These are phyloP conservation scores for Candida ponderosae DNA, from an alignment of 805 yeast species.

Conservation along the genomic window DNA sequence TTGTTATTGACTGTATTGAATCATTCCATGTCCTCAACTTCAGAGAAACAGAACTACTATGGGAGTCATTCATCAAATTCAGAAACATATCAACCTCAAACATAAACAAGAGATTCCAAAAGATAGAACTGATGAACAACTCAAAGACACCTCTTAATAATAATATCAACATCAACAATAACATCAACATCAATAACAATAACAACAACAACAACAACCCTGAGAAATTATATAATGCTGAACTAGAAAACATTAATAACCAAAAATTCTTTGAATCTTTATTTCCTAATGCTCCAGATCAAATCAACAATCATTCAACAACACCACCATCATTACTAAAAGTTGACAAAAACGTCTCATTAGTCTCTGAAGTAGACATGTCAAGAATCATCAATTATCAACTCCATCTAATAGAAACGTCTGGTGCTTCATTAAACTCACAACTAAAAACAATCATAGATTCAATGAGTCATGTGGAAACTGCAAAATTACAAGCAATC, in stretches of 20 bases:
- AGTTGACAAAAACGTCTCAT: no score
- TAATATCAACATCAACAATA: no score
- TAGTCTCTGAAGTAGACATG: constrained; percentile 45
- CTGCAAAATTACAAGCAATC: constrained; percentile 33
- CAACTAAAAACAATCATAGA: constrained; percentile 32
- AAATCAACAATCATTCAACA: constrained; percentile 13
- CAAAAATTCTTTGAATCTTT: not conserved
- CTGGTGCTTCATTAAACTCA: constrained; percentile 42
- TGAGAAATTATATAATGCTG: no score
- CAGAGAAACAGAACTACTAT: constrained; percentile 35
- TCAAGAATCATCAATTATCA: constrained; percentile 44
- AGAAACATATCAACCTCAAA: constrained; percentile 17
- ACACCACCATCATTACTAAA: no score
- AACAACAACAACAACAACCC: no score
- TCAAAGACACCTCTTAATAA: not conserved
- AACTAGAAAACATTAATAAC: not conserved
- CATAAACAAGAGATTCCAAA: not conserved
- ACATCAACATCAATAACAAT: no score
- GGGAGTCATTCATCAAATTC: constrained; percentile 32
- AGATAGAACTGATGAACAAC: not conserved
- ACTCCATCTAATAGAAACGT: constrained; percentile 41
- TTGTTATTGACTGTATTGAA: constrained; percentile 30
- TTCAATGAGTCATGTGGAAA: constrained; percentile 39
- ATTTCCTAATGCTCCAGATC: not conserved
- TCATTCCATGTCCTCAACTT: constrained; percentile 38